Base-by-base conservation (phyloP, 352 stramenopile genomes). In the Globisporangium solare region DNA sequence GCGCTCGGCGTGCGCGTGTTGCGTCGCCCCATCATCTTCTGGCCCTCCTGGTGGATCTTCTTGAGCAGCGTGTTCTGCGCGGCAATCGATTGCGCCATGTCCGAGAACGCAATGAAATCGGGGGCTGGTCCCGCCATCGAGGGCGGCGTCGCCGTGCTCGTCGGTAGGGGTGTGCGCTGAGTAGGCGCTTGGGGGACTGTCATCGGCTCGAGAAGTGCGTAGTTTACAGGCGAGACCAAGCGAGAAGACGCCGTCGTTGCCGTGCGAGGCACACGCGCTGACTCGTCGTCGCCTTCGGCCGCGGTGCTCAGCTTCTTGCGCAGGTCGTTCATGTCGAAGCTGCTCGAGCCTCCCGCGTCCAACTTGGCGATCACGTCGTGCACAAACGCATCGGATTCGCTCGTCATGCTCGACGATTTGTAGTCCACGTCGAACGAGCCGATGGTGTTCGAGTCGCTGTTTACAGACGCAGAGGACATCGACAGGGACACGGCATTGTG, bases 51-150 rank as follows among this genome's bases (percentile, higher is more conserved):
- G 15, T 39, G 22, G 21, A 50, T 47, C 21, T 24, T 50, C 39
- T 24, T 41, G 51, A 47, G 48, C 22, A 39, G 22, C 24, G 51
- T 31, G 51, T 47, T 57, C 24, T 57, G 51, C 40, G 40, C 51
- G 13, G 51, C 51, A 15, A 57, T 40, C 8, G 51, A 45, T 13
- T 57, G 40, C 10, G 51, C 48, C 51, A 57, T 57, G 22, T 42
- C 50, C 15, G 41, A 40, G 14, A 57, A 57, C n/a, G 51, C 22
- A 4, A 10, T 35, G 27, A 35, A 35, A 35, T 35, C 27, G 6
- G 27, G 27, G 27, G 27, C 27, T 35, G 5, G 3, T 35, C 27
- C 27, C 27, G 7, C 10, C 27, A 6, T 35, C 27, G 27, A 6
- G 6, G 27, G 27, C 5, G 27, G 27, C 27, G 27, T 35, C 27